Percentiles rank a stretch among this genome's conserved stretches.
Conservation (phyloP, 768 basidiomycete genomes). For the Hydnum rufescens region DNA sequence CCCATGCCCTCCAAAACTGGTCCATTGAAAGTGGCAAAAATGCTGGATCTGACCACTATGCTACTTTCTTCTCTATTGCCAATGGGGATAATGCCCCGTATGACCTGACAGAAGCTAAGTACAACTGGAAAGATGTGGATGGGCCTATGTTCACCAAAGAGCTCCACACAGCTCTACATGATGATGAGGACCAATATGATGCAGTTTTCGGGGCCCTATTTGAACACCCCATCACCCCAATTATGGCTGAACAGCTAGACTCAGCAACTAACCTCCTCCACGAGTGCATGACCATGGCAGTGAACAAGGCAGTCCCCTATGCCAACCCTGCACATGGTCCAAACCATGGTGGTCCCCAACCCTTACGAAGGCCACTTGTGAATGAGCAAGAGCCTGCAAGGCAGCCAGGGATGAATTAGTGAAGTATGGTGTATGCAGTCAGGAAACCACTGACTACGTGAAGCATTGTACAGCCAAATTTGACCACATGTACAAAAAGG, state of each 20-base stretch:
- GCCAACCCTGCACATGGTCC: neutral
- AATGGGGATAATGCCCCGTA: neutral
- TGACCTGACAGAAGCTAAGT: neutral
- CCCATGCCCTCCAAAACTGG: slow-evolving; percentile 1
- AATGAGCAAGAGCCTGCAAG: neutral
- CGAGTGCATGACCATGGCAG: neutral
- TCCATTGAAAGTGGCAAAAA: slow-evolving; percentile 1
- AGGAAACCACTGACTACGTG: neutral
- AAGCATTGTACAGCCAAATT: neutral
- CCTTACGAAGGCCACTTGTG: neutral
- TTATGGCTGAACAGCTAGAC: neutral
- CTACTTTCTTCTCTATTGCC: neutral
- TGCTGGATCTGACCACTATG: slow-evolving; percentile 4
- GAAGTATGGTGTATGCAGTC: neutral
- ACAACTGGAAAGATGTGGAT: neutral
- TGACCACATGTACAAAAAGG: neutral
- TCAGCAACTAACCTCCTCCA: slow-evolving; percentile 1
- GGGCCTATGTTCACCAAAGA: neutral
- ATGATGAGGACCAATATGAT: neutral
- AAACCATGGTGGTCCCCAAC: neutral
- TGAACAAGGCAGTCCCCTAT: neutral
- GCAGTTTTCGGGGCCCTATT: neutral
- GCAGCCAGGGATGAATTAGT: neutral
- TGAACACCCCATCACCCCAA: neutral
- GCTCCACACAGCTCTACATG: neutral